These are phyloP conservation scores for Ophiostoma ulmi DNA, from an alignment of 2,329 filamentous ascomycete species.

Conservation along the genomic window DNA sequence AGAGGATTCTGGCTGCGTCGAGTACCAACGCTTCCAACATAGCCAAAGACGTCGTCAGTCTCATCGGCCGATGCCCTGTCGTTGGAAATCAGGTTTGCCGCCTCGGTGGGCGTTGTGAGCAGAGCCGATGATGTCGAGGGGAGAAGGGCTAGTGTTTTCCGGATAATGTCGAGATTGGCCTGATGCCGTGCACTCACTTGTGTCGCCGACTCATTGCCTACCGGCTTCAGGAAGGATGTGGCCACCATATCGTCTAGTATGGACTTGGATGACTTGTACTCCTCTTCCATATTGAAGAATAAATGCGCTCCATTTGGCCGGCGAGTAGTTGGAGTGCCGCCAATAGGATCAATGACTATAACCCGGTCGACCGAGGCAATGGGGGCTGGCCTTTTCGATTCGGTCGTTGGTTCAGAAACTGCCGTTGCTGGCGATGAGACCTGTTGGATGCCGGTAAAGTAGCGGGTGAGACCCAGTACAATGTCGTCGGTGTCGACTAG, in stretches of 20 bases:
- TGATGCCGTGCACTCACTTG: conserved; percentile 44
- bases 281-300: conserved; percentile 91
- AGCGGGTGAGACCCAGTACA: conserved; percentile 69
- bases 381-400: background rate
- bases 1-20: conserved; percentile 67
- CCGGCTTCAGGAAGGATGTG: background rate
- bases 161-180: conserved; percentile 69
- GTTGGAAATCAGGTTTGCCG: conserved; percentile 51
- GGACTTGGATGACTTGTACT: conserved; percentile 64
- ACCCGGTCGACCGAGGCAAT: conserved; percentile 69
- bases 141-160: conserved; percentile 65
- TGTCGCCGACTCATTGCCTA: conserved; percentile 17
- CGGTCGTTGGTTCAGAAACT: conserved; percentile 33
- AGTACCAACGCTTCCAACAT: conserved; percentile 50
- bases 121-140: conserved; percentile 81
- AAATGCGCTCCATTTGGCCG: conserved; percentile 63
- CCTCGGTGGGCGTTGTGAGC: conserved; percentile 80
- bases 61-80: conserved; percentile 8
- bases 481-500: conserved; percentile 53
- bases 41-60: conserved; percentile 44
- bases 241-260: conserved; percentile 45
- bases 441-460: conserved; percentile 62
- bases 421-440: background rate
- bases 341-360: conserved; percentile 80
- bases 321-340: conserved; percentile 70